Conservation (phyloP, 495 filamentous ascomycete species). For the Penicillium mononematosum region DNA sequence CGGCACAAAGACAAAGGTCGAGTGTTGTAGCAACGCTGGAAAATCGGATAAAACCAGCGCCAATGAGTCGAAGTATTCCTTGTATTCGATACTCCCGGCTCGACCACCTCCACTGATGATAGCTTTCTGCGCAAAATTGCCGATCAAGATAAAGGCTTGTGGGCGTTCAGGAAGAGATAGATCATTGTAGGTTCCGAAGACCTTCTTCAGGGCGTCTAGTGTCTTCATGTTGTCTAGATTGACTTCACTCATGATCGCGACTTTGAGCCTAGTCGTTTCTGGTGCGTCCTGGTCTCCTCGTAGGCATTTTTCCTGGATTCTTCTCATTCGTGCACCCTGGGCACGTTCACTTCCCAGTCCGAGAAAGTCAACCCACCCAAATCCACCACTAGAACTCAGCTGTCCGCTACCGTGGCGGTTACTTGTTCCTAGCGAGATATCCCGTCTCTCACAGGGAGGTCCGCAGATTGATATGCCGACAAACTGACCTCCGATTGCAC, state of each 20-base stretch:
- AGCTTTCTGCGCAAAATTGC: slow-evolving; percentile 77
- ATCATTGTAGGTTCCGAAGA: slow-evolving; percentile 66
- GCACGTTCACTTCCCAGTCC: slow-evolving; percentile 89
- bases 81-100: slow-evolving; percentile 83
- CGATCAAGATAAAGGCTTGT: slow-evolving; percentile 73
- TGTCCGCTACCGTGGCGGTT: slow-evolving; percentile 53
- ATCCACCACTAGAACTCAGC: slow-evolving; percentile 66
- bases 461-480: slow-evolving; percentile 85
- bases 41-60: slow-evolving; percentile 83
- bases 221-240: slow-evolving; percentile 79
- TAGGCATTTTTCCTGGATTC: slow-evolving; percentile 55
- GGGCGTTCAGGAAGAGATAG: slow-evolving; percentile 55
- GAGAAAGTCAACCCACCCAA: slow-evolving; percentile 96
- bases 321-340: slow-evolving; percentile 76
- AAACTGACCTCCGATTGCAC: slow-evolving; percentile 84
- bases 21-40: slow-evolving; percentile 71
- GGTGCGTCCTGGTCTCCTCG: slow-evolving; percentile 22
- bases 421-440: slow-evolving; percentile 70
- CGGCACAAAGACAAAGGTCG: slow-evolving; percentile 88
- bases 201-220: slow-evolving; percentile 71
- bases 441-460: slow-evolving; percentile 83
- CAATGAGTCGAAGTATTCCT: slow-evolving; percentile 87
- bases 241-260: slow-evolving; percentile 77
- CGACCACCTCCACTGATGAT: slow-evolving; percentile 63
- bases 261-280: slow-evolving; percentile 46